A percentile compares a stretch with the other conserved stretches of the same genome.
Evolutionary conservation across 2,329 filamentous ascomycete genomes (phyloP).

Genomic region (Alternaria alternata): DNA sequence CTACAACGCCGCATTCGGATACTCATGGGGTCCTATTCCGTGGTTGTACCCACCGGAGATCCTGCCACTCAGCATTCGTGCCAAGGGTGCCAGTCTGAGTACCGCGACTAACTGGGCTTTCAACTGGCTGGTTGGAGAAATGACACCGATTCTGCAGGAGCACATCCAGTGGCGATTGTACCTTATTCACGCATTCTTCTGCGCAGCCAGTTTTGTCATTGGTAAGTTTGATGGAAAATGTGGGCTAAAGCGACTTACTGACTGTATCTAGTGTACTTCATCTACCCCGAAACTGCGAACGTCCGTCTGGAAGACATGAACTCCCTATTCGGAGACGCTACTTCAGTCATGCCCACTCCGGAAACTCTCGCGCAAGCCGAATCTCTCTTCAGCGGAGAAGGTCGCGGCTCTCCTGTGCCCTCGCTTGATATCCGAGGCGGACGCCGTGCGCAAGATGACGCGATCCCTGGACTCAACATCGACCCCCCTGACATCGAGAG

Average conservation of each 20-base stretch:
- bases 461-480: slow-evolving; percentile 83
- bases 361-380: slow-evolving; percentile 79
- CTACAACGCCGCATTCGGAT: slow-evolving; percentile 97
- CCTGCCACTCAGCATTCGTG: slow-evolving; percentile 92
- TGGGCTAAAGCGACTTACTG: slow-evolving; percentile 25
- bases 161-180: slow-evolving; percentile 94
- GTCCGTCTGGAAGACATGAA: slow-evolving; percentile 98
- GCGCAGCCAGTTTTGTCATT: slow-evolving; percentile 91
- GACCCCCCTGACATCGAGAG: slow-evolving; percentile 73
- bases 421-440: slow-evolving; percentile 74
- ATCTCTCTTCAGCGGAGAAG: slow-evolving; percentile 74
- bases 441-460: slow-evolving; percentile 58
- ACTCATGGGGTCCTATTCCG: slow-evolving; percentile 96
- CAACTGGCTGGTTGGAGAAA: slow-evolving; percentile 95
- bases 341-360: slow-evolving; percentile 81
- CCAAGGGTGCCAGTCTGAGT: slow-evolving; percentile 94
- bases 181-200: slow-evolving; percentile 95
- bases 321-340: slow-evolving; percentile 89
- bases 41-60: slow-evolving; percentile 99
- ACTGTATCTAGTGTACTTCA: slow-evolving; percentile 79
- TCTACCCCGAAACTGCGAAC: slow-evolving; percentile 96
- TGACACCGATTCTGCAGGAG: slow-evolving; percentile 93
- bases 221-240: slow-evolving; percentile 67
- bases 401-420: slow-evolving; percentile 75
- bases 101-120: slow-evolving; percentile 98